These are phyloP conservation scores for Neurospora sp. DNA, from an alignment of 495 filamentous ascomycete genomes.

Conservation along the genomic window DNA sequence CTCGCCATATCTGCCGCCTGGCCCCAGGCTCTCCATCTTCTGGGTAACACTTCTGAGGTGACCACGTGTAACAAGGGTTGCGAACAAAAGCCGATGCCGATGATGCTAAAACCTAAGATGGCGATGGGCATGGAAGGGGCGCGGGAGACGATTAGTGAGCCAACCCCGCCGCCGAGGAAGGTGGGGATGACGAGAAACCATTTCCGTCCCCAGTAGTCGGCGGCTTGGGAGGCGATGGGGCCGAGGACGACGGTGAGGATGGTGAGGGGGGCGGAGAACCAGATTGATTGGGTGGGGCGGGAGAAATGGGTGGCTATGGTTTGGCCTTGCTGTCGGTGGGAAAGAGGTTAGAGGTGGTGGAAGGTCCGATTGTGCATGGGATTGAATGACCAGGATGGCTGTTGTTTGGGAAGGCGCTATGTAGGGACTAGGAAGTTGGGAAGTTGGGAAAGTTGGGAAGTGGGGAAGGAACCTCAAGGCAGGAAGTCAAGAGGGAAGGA, in stretches of 20 bases:
- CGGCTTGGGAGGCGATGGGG: slow-evolving; percentile 24
- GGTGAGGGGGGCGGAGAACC: slow-evolving; percentile 19
- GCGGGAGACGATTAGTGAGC: slow-evolving; percentile 20
- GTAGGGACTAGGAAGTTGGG: too few species aligned
- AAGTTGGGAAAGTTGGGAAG: too few species aligned
- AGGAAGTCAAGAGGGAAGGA: background rate
- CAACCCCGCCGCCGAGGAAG: slow-evolving; percentile 15
- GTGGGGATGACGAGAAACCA: slow-evolving; percentile 25
- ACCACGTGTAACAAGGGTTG: slow-evolving; percentile 28
- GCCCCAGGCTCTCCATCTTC: slow-evolving; percentile 17
- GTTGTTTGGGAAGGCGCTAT: too few species aligned
- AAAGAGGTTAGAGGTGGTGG: background rate
- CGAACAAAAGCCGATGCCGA: slow-evolving; percentile 18
- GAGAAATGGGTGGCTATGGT: slow-evolving; percentile 14
- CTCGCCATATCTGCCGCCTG: slow-evolving; percentile 20
- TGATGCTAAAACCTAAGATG: slow-evolving; percentile 22
- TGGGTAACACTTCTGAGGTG: slow-evolving; percentile 24
- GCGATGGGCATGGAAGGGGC: slow-evolving; percentile 21
- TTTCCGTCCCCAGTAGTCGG: slow-evolving; percentile 30
- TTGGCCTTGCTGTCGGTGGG: slow-evolving; percentile 14
- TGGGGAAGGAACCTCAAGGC: too few species aligned
- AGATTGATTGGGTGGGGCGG: slow-evolving; percentile 9
- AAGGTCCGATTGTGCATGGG: too few species aligned
- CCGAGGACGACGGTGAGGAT: slow-evolving; percentile 23
- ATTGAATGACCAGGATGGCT: too few species aligned